Percentiles rank a stretch among this genome's conserved stretches.
Evolutionary conservation across 768 basidiomycete genomes (phyloP).

Genomic region (Chalciporus piperatus): DNA sequence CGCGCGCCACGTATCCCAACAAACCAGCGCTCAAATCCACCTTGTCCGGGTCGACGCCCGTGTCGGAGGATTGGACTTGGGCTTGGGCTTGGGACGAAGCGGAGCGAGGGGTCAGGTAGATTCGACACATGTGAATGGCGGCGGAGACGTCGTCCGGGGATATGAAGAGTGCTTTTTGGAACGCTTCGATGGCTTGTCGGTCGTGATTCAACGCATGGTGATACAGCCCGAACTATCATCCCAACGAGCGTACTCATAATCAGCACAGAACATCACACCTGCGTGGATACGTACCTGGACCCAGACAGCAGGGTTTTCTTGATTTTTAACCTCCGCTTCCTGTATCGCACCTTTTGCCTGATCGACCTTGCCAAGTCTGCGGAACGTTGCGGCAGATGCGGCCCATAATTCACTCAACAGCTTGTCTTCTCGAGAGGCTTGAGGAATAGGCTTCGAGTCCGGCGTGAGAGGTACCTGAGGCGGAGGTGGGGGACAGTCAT

Average conservation of each 20-base stretch:
- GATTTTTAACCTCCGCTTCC: constrained; percentile 89
- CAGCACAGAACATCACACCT: no score
- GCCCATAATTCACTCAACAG: constrained; percentile 88
- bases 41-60: constrained; percentile 36
- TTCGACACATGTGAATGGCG: constrained; percentile 70
- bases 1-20: constrained; percentile 72
- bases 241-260: neutral
- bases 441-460: constrained; percentile 32
- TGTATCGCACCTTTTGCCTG: constrained; percentile 89
- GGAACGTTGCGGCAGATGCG: constrained; percentile 91
- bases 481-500: constrained; percentile 36
- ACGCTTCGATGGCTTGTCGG: constrained; percentile 66
- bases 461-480: constrained; percentile 34
- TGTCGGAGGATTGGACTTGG: constrained; percentile 9
- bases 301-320: constrained; percentile 88
- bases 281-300: constrained; percentile 77
- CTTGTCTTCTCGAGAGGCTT: constrained; percentile 55
- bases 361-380: constrained; percentile 84
- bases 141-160: constrained; percentile 76
- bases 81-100: constrained; percentile 7
- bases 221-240: constrained; percentile 67
- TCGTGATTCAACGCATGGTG: constrained; percentile 56
- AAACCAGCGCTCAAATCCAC: constrained; percentile 83
- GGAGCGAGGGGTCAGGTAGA: constrained; percentile 54
- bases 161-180: constrained; percentile 89